Conservation (phyloP, 2,329 filamentous ascomycete genomes). For the Paraphoma sp. region DNA sequence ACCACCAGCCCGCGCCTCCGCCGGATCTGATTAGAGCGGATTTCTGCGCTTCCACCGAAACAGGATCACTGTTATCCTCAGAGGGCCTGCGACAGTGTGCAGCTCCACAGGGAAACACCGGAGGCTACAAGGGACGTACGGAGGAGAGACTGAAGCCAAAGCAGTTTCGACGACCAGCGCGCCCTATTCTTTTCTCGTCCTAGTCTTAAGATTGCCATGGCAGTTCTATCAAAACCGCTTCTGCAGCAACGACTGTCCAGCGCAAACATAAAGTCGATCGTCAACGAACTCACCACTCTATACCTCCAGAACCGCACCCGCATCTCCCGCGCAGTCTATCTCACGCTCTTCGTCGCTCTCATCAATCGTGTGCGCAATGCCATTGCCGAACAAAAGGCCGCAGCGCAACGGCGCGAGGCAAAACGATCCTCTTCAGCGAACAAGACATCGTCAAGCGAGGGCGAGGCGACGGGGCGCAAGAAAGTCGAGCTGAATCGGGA, state of each 20-base stretch:
- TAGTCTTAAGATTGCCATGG: slow-evolving; percentile 40
- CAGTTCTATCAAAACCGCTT: slow-evolving; percentile 50
- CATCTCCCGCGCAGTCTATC: slow-evolving; percentile 52
- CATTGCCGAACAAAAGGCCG: slow-evolving; percentile 90
- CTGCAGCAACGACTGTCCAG: slow-evolving; percentile 37
- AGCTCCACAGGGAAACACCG: too few relatives aligned
- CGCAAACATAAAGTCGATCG: slow-evolving; percentile 42
- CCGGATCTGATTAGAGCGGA: too few relatives aligned
- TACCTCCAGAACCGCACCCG: slow-evolving; percentile 50
- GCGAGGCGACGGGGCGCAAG: slow-evolving; percentile 61
- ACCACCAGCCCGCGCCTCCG: too few relatives aligned
- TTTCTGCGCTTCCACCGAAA: too few relatives aligned
- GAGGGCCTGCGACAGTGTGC: too few relatives aligned
- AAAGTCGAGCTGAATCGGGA: slow-evolving; percentile 94
- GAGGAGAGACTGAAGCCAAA: too few relatives aligned
- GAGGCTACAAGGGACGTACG: too few relatives aligned
- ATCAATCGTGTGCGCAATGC: slow-evolving; percentile 87
- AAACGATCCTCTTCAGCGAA: slow-evolving; percentile 46
- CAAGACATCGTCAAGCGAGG: slow-evolving; percentile 49
- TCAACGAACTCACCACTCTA: slow-evolving; percentile 46
- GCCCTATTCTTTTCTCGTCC: too few relatives aligned
- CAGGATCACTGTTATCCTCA: too few relatives aligned
- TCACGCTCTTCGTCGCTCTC: slow-evolving; percentile 50
- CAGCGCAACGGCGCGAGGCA: slow-evolving; percentile 69
- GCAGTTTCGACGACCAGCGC: too few relatives aligned